Evolutionary conservation across 2,329 filamentous ascomycete species (phyloP), one percentile per base, ranked within the genome.

Genomic region (Rutstroemia sp.): DNA sequence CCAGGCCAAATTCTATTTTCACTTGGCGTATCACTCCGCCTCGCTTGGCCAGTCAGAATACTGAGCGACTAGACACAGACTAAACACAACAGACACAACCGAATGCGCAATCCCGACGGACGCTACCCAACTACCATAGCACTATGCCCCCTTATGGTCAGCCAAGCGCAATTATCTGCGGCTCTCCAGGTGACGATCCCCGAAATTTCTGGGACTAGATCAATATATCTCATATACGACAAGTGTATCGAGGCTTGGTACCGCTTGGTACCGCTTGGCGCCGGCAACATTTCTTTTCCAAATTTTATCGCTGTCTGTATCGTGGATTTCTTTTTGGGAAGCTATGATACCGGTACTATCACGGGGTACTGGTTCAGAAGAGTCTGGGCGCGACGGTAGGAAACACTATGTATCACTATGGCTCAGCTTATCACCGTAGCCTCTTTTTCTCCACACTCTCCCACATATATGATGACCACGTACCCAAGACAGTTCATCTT

Each of bases 21-120:
- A 49, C 51, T 54, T 54, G 51, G 51, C 44, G 30, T 19, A 39
- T 7, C 7, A n/a, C 51, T 54, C 27, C 51, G 51, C 51, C 51
- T 39, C 51, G 39, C 51, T 54, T 54, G 51, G 51, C 51, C 34
- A 54, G 34, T 54, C 5, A 54, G 19, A 54, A 39, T 8, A 5
- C 36, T 21, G 34, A 48, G 19, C 4, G 19, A 10, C 9, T 19
- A 54, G 21, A 48, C n/a, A 39, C 27, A 23, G 19, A 10, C 9
- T 19, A 54, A n/a, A 48, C n/a, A 39, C 27, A 23, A 27, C 25
- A 27, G 25, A 6, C 25, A 27, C 5, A 27, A 27, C 16, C 27
- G 8, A 19, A 48, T 21, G 14, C 3, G 19, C 12, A 34, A 48
- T 17, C 51, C 44, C n/a, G 12, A 5, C 9, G 8, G 14, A 30